Conservation (phyloP, 495 filamentous ascomycete genomes). For the Penicillium psychrofluorescens region DNA sequence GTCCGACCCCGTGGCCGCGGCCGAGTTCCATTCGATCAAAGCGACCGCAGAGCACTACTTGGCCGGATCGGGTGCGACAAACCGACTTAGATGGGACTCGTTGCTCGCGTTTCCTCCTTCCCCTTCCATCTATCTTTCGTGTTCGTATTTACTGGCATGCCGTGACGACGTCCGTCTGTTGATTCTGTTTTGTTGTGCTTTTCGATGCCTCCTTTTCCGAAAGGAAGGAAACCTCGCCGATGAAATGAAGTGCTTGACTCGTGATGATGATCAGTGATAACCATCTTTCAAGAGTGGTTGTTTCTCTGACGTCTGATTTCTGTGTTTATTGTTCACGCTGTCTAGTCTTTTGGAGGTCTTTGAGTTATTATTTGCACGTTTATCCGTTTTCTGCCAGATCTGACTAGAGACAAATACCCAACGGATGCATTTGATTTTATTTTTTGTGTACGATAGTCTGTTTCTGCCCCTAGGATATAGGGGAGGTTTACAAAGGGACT, state of each 20-base stretch:
- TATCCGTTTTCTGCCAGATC: slow-evolving; percentile 2
- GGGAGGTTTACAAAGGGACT: no score
- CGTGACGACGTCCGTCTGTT: neutral
- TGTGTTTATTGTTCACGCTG: neutral
- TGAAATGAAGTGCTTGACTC: slow-evolving; percentile 14
- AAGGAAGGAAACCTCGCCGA: neutral
- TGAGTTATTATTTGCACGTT: slow-evolving; percentile 1
- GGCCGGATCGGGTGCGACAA: slow-evolving; percentile 73
- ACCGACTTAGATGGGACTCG: slow-evolving; percentile 21
- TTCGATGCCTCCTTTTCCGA: neutral
- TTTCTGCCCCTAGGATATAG: no score
- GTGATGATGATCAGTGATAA: slow-evolving; percentile 10
- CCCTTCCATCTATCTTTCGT: neutral
- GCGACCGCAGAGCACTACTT: slow-evolving; percentile 65
- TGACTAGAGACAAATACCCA: slow-evolving; percentile 15
- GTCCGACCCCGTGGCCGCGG: slow-evolving; percentile 29
- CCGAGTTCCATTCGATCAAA: slow-evolving; percentile 57
- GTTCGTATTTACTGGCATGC: neutral
- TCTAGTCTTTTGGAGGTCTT: slow-evolving; percentile 3
- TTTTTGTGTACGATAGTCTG: neutral
- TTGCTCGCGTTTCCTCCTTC: slow-evolving; percentile 1
- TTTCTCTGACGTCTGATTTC: no score
- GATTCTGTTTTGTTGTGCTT: neutral
- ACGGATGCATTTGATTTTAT: slow-evolving; percentile 12
- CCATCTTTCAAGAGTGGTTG: no score